Evolutionary conservation across 768 basidiomycete genomes (phyloP), one percentile per base, ranked within the genome.

Genomic region (Lentinula detonsa): DNA sequence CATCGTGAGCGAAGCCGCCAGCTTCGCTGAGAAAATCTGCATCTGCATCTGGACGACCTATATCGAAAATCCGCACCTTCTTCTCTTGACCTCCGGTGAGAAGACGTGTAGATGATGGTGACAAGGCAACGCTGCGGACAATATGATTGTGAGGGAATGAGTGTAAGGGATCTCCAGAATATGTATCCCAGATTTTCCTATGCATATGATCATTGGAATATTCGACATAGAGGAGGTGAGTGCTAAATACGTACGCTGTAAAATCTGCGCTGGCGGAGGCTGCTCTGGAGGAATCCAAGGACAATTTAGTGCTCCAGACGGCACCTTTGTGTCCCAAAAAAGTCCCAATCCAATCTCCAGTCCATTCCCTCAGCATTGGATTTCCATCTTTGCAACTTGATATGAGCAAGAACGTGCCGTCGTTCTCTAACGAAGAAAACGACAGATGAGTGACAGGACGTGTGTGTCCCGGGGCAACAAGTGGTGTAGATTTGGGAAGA

Each of bases 81-180:
- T 98, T 98, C 74, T 98, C 97, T 76, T 98, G 91, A 1, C 96
- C 96, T 56, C 95, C 96, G 21, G 91, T 93, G 61, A 96, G 80
- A 61, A 95, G 81, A 72, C 85, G 88, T 4, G 81, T 78, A 21
- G 82, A 74, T 53, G 76, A 75, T 5, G 91, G 87, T 33, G 93
- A 92, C 65, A 97, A 75, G 21, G 95, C 95, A 58, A 98, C 93
- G 51, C 88, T 94, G 66, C 95, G 91, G 68, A 99, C 97, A 70
- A 99, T 99, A 76, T 98, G 97, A 69, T 95, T 91, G 74, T 99
- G 97, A 11, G 94, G 89, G 71, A 98, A 96, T n/a, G 96, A 97
- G 67, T 97, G 92, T 42, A 98, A 78, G 34, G 81, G 73, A n/a
- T 85, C 78, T 61, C 97, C 97, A 23, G 88, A 85, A 72, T 90